phyloP scores from a whole-genome alignment of 2,329 filamentous ascomycete genomes.

The Cadophora sp. region DNA sequence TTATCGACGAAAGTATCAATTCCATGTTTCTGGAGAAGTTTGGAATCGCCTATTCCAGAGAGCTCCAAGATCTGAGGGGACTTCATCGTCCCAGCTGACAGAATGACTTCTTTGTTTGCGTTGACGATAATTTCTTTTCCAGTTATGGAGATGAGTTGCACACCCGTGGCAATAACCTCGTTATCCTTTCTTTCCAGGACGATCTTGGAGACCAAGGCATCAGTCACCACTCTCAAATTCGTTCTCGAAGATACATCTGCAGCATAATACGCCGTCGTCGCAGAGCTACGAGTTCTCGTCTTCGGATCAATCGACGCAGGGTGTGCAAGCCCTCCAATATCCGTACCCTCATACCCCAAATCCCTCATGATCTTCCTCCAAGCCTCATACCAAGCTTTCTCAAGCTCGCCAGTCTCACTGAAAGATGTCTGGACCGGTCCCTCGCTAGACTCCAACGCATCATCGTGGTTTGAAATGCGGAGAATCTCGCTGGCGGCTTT shows the following conservation, averaged over 20 bases:
- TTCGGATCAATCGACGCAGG: conserved; percentile 29
- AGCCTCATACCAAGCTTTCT: conserved; percentile 26
- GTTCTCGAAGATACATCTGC: conserved; percentile 23
- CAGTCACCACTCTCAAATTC: conserved; percentile 83
- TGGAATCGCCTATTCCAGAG: conserved; percentile 53
- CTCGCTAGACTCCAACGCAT: conserved; percentile 14
- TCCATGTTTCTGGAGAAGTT: conserved; percentile 47
- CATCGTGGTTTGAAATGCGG: conserved; percentile 12
- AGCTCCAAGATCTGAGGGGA: conserved; percentile 58
- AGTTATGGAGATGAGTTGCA: conserved; percentile 14
- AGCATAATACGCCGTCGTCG: conserved; percentile 34
- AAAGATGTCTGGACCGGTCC: conserved; percentile 28
- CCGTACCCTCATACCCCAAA: conserved; percentile 43
- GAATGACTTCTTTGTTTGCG: conserved; percentile 45
- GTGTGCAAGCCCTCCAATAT: conserved; percentile 45
- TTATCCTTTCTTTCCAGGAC: conserved; percentile 21
- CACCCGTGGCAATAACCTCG: conserved; percentile 19
- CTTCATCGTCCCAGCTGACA: conserved; percentile 48
- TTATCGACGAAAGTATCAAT: conserved; percentile 39
- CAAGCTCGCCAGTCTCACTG: conserved; percentile 15
- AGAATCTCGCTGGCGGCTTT: background rate
- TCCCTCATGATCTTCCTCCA: conserved; percentile 27
- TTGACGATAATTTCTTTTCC: conserved; percentile 45
- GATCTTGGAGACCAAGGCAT: conserved; percentile 83
- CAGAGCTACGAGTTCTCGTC: conserved; percentile 32